Base-by-base conservation (phyloP, 2,329 filamentous ascomycete species). In the Xylaria sp. region DNA sequence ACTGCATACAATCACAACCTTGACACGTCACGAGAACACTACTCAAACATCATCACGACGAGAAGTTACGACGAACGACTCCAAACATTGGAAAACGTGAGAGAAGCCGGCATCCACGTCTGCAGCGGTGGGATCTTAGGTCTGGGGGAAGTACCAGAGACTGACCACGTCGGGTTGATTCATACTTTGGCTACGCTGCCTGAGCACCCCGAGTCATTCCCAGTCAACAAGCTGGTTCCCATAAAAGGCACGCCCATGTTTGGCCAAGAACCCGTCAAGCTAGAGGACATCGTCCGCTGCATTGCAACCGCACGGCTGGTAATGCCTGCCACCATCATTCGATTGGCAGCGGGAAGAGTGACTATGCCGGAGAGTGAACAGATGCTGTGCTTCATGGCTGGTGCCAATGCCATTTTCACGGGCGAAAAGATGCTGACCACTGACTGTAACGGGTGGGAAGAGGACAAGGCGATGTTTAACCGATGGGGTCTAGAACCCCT, bases 341-440 rank as follows among this genome's bases (percentile, higher is more conserved):
- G 94, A 52, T 89, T 97, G 57, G 94, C 94, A 0, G 94, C 94
- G 0, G 94, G 94, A 2, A 86, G 94, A 56, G 94, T 93, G 79
- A 92, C 90, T 13, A 91, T 97, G 88, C 87, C 88, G 3, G 94
- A 97, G 82, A 93, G 96, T 81, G 91, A 97, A 83, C 94, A 97
- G 82, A 90, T 93, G 15, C 79, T 95, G 73, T 97, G 94, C 81
- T 97, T 97, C 83, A 91, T 93, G 88, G 93, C 94, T 0, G 94
- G 94, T 15, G 94, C 94, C 0, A 97, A 97, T 76, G 94, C 94
- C n/a, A 91, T 97, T 41, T 97, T 97, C 78, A 97, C 94, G 0
- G 94, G 94, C 9, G 94, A 97, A 83, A 97, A 95, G 86, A 97
- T 97, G 94, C 80, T 97, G 81, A 97, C 94, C 4, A 97, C 94